Evolutionary conservation across 139 green algal genomes (phyloP).

Genomic region (Closterium sp.): DNA sequence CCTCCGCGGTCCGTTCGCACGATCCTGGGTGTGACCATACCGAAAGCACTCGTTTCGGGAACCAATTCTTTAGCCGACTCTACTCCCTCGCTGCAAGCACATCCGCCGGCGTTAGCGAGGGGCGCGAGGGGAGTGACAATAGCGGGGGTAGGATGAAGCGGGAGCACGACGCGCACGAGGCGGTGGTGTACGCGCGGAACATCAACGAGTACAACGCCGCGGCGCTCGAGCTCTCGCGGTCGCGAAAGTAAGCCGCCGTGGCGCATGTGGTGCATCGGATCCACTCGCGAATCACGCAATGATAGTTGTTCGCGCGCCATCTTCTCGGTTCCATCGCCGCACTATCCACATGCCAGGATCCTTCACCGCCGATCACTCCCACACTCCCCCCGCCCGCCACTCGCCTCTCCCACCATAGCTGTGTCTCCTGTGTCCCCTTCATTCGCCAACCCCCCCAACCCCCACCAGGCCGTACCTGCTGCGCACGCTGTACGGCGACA

Average conservation of each 20-base stretch:
- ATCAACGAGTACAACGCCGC: neutral
- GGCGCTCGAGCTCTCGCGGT: neutral
- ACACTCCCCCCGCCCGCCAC: too few species aligned
- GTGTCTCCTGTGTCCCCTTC: too few species aligned
- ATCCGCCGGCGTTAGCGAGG: neutral
- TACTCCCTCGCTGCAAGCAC: neutral
- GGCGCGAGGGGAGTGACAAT: neutral
- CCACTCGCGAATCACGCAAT: neutral
- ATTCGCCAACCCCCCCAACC: too few species aligned
- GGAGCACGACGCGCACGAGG: neutral
- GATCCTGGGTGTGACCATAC: neutral
- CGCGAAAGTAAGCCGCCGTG: neutral
- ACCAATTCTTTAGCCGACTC: neutral
- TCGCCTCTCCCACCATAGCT: too few species aligned
- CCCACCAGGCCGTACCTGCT: neutral
- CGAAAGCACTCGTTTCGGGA: neutral
- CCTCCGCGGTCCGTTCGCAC: neutral
- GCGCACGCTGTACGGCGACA: conserved; percentile 23
- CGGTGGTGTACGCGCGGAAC: neutral
- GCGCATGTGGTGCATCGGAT: neutral
- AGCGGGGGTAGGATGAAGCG: neutral
- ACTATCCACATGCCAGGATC: too few species aligned
- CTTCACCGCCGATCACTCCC: too few species aligned
- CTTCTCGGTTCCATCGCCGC: too few species aligned
- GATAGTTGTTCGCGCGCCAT: neutral